A percentile compares a stretch with the other conserved stretches of the same genome.
These are phyloP conservation scores for Fimicolochytrium jonesii DNA, from an alignment of 192 early-diverging fungal genomes.

Conservation along the genomic window DNA sequence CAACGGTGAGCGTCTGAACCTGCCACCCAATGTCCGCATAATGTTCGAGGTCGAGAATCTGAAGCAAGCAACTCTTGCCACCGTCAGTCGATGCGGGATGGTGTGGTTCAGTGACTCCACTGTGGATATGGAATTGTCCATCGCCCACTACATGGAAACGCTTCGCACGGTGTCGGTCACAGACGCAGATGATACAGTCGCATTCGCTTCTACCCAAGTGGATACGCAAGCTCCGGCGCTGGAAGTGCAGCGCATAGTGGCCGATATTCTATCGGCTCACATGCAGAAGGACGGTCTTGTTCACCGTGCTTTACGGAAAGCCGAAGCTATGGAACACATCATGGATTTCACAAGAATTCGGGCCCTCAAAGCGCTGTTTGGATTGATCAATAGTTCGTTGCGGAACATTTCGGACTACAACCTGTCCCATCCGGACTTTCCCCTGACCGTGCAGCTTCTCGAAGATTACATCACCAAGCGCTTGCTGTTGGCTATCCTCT, in stretches of 20 bases:
- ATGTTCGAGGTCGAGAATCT: slow-evolving; percentile 99
- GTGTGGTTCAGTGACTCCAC: slow-evolving; percentile 98
- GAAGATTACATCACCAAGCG: slow-evolving; percentile 79
- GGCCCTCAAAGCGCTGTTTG: slow-evolving; percentile 81
- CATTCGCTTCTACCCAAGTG: slow-evolving; percentile 35
- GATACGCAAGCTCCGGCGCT: slow-evolving; percentile 57
- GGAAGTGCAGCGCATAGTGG: slow-evolving; percentile 67
- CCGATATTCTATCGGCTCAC: slow-evolving; percentile 64
- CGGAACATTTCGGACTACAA: slow-evolving; percentile 87
- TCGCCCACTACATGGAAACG: slow-evolving; percentile 77
- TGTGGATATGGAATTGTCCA: slow-evolving; percentile 72
- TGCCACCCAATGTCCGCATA: slow-evolving; percentile 94
- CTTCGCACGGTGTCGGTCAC: slow-evolving; percentile 70
- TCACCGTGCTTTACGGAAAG: slow-evolving; percentile 62
- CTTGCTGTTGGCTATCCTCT: slow-evolving; percentile 77
- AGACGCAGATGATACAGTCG: slow-evolving; percentile 70
- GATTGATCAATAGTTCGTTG: slow-evolving; percentile 84
- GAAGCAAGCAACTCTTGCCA: slow-evolving; percentile 95
- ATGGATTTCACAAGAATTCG: slow-evolving; percentile 96
- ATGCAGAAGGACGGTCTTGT: slow-evolving; percentile 76
- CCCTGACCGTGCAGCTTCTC: slow-evolving; percentile 70
- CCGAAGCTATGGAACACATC: slow-evolving; percentile 78
- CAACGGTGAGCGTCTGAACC: slow-evolving; percentile 93
- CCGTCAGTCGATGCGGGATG: slow-evolving; percentile 99
- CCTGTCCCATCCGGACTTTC: slow-evolving; percentile 89